Conservation (phyloP, 2,329 filamentous ascomycete genomes). For the Aphanocladium album region DNA sequence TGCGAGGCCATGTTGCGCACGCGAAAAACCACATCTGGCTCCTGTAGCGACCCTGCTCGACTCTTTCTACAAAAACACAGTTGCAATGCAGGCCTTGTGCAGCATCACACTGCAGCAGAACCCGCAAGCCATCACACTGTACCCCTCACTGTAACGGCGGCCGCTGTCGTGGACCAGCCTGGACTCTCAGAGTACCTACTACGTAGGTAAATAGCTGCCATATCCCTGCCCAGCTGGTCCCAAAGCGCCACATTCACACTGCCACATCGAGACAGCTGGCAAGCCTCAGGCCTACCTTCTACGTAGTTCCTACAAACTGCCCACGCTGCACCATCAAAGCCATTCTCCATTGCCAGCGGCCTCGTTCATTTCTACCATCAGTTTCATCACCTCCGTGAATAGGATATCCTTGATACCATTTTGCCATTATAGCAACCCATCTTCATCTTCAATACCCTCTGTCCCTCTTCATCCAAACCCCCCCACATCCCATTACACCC, state of each 20-base stretch:
- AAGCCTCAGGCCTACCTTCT: not conserved
- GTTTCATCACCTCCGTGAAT: too few relatives aligned
- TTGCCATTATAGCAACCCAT: not conserved
- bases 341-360: not conserved
- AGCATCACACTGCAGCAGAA: not conserved
- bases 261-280: constrained; percentile 10
- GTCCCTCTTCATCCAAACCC: not conserved
- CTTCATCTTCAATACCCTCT: not conserved
- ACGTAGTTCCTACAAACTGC: too few relatives aligned
- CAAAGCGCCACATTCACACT: constrained; percentile 3
- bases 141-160: too few relatives aligned
- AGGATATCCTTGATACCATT: too few relatives aligned
- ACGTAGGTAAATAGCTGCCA: too few relatives aligned
- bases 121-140: too few relatives aligned
- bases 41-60: not conserved
- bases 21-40: not conserved
- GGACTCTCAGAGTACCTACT: not conserved
- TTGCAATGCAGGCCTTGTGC: not conserved
- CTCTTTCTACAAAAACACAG: not conserved
- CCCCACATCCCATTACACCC: not conserved
- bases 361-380: not conserved
- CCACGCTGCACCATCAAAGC: not conserved
- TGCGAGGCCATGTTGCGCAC: not conserved
- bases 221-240: constrained; percentile 7
- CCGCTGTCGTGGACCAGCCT: not conserved